Evolutionary conservation across 2,329 filamentous ascomycete genomes (phyloP).

Genomic region (Didymella arachidicola): DNA sequence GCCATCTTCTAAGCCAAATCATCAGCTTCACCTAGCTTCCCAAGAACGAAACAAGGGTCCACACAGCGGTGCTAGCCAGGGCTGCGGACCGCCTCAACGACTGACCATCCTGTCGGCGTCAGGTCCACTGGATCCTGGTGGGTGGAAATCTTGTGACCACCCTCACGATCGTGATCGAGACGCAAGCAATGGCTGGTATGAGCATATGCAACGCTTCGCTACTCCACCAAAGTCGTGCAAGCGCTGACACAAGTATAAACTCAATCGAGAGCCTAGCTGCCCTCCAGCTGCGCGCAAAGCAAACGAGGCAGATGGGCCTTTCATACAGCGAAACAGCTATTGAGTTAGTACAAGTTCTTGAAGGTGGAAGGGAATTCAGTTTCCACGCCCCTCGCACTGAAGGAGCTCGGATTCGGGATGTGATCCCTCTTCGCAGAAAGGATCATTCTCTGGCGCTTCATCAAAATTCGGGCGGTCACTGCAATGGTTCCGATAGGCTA

Average conservation of each 20-base stretch:
- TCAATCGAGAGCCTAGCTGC: background rate
- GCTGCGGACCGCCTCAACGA: background rate
- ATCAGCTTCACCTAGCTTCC: background rate
- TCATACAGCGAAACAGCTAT: background rate
- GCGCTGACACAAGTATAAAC: background rate
- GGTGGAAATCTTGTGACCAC: background rate
- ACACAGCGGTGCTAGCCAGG: slow-evolving; percentile 3
- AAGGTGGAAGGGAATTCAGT: background rate
- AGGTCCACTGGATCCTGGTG: slow-evolving; percentile 15
- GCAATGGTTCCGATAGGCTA: slow-evolving; percentile 13
- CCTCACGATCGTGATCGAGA: slow-evolving; percentile 1
- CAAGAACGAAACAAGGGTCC: background rate
- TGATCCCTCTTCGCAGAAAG: background rate
- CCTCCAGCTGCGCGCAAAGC: background rate
- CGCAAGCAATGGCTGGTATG: background rate
- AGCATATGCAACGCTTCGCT: background rate
- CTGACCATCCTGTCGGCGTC: slow-evolving; percentile 10
- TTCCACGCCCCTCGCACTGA: background rate
- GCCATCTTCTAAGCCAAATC: background rate
- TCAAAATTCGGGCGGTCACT: background rate
- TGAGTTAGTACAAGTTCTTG: background rate
- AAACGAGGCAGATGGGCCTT: background rate
- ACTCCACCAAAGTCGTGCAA: background rate
- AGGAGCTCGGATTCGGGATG: background rate
- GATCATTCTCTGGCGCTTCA: background rate